phyloP scores from a whole-genome alignment of 352 stramenopile species.

The Globisporangium apiculatum region DNA sequence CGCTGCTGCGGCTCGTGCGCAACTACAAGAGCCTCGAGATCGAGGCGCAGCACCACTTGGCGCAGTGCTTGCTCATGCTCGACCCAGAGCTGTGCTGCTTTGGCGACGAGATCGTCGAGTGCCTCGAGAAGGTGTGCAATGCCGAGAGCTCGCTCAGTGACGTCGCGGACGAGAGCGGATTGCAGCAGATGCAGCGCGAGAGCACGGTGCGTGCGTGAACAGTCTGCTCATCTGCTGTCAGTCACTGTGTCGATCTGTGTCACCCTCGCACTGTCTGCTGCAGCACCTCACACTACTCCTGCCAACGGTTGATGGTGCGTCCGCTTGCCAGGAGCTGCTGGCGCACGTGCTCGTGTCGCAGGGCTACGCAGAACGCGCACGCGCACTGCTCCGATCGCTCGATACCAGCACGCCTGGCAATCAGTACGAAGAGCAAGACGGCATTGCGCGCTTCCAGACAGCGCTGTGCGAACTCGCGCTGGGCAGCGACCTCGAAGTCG shows the following conservation, averaged over 20 bases:
- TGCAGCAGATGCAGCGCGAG: slow-evolving; percentile 17
- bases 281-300: too few relatives aligned
- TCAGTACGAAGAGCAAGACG: slow-evolving; percentile 15
- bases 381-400: background rate
- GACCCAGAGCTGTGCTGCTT: slow-evolving; percentile 20
- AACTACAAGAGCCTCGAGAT: slow-evolving; percentile 15
- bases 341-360: slow-evolving; percentile 28
- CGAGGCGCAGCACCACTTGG: slow-evolving; percentile 34
- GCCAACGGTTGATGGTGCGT: too few relatives aligned
- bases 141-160: background rate
- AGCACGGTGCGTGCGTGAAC: slow-evolving; percentile 14
- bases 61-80: slow-evolving; percentile 36
- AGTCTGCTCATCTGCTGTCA: background rate
- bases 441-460: slow-evolving; percentile 22
- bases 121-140: slow-evolving; percentile 24
- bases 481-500: slow-evolving; percentile 5
- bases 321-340: slow-evolving; percentile 31
- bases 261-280: too few relatives aligned
- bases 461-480: slow-evolving; percentile 24
- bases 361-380: slow-evolving; percentile 17
- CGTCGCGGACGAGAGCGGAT: slow-evolving; percentile 12
- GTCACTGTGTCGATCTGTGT: too few relatives aligned
- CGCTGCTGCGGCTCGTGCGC: slow-evolving; percentile 20
- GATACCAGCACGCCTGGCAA: background rate
- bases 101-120: slow-evolving; percentile 18